Evolutionary conservation across 108 stramenopile species (phyloP).

Genomic region (Pelagomonas calceolata): DNA sequence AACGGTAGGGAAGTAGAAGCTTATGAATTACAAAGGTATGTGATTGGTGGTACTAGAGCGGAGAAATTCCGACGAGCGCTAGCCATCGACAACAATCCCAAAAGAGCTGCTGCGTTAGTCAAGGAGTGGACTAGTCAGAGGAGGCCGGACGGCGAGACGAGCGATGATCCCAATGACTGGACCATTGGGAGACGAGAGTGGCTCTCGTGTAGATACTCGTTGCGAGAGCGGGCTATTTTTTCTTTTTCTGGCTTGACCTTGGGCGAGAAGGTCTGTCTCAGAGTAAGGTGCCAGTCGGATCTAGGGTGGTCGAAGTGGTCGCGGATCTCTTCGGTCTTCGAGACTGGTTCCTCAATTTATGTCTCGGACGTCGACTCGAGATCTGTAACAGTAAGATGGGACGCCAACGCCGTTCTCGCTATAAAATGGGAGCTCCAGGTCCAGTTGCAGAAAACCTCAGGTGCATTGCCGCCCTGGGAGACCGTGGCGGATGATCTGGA

Average conservation of each 20-base stretch:
- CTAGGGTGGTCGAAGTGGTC: background rate
- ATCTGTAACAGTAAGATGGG: background rate
- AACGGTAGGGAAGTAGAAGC: background rate
- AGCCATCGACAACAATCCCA: background rate
- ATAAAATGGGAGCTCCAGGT: background rate
- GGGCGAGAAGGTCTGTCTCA: background rate
- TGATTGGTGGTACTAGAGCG: background rate
- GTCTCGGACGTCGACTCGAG: background rate
- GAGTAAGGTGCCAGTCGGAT: background rate
- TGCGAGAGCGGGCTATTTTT: background rate
- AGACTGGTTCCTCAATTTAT: background rate
- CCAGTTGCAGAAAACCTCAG: background rate
- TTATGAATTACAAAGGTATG: background rate
- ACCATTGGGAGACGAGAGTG: background rate
- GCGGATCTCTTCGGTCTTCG: background rate
- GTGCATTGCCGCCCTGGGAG: background rate
- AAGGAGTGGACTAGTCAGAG: no score
- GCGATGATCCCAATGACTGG: background rate
- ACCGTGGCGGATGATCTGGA: background rate
- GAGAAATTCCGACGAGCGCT: background rate
- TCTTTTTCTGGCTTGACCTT: background rate
- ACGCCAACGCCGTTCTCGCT: background rate
- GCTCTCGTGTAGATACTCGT: background rate
- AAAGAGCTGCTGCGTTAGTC: background rate
- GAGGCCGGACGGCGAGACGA: background rate